phyloP scores from a whole-genome alignment of 257 asterid species.

The Solanum bulbocastanum region DNA sequence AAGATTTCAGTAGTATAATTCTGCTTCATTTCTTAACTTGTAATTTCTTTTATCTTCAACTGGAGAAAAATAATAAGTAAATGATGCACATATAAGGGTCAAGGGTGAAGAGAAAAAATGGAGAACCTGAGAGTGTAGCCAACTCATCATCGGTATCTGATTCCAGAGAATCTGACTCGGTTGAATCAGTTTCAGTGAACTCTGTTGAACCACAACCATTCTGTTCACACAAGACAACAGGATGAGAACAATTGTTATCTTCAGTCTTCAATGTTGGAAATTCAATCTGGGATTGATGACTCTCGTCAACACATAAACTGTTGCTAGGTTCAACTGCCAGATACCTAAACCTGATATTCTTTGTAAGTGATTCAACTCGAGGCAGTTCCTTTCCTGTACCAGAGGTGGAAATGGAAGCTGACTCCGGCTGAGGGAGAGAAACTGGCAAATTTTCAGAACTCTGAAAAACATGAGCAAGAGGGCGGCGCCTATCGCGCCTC shows the following conservation, averaged over 20 bases:
- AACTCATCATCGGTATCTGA: constrained; percentile 74
- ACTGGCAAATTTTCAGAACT: constrained; percentile 18
- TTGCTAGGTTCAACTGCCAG: constrained; percentile 38
- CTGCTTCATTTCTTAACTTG: neutral
- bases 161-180: constrained; percentile 72
- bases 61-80: neutral
- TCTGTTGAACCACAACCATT: constrained; percentile 64
- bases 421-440: constrained; percentile 24
- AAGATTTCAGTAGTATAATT: neutral
- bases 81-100: neutral
- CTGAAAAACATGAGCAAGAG: constrained; percentile 27
- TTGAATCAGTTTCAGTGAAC: constrained; percentile 93
- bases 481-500: constrained; percentile 20
- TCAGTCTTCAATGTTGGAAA: constrained; percentile 43
- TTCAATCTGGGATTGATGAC: constrained; percentile 32
- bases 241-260: constrained; percentile 23
- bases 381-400: constrained; percentile 54
- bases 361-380: constrained; percentile 31
- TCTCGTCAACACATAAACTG: constrained; percentile 31
- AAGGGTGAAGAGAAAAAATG: neutral
- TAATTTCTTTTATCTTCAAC: neutral
- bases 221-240: constrained; percentile 46
- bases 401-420: constrained; percentile 16
- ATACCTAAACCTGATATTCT: constrained; percentile 47
- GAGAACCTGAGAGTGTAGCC: constrained; percentile 68